Base-by-base conservation (phyloP, 495 filamentous ascomycete genomes). In the Lasiosphaeria hispida region DNA sequence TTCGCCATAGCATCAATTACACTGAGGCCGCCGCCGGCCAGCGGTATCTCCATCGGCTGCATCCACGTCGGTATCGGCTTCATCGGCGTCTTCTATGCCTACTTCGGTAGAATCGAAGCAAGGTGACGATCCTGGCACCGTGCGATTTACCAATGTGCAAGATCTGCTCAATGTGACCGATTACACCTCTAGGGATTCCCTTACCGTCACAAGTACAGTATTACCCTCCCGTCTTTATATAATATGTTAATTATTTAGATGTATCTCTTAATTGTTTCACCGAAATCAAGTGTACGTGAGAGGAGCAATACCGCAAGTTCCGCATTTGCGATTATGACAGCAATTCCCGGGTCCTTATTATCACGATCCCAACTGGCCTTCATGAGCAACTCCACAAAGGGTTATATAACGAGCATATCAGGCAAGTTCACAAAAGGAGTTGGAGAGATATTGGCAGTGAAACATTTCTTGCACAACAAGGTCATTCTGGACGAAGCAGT, bases 401-500 rank as follows among this genome's bases (percentile, higher is more conserved):
- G 19, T 45, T 68, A 3, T 59, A 60, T 41, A 3, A 33, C 2
- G 11, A 39, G 3, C 55, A 15, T 55, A 13, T 8, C 34, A 30
- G 18, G 18, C 45, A 68, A 15, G 35, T 64, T 56, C 42, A 30
- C 44, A 8, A 42, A 49, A 58, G 39, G 0, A 58, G 42, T 53
- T 66, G 63, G 63, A 51, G 0, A 50, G 9, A 14, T 1, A 58
- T 58, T 9, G 48, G 47, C 13, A 17, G 48, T 19, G 36, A 53
- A 42, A 63, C 44, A 41, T 23, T 35, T 58, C 53, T 48, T n/a
- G n/a, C n/a, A 59, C 40, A 0, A 50, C 48, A 41, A 58, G 57
- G 50, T 34, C 58, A 61, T 63, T 56, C 48, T 60, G 53, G 57
- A 62, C n/a, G n/a, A n/a, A n/a, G n/a, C n/a, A n/a, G n/a, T n/a